phyloP scores from a whole-genome alignment of 2,329 filamentous ascomycete species.

The Penicillium rolfsii region DNA sequence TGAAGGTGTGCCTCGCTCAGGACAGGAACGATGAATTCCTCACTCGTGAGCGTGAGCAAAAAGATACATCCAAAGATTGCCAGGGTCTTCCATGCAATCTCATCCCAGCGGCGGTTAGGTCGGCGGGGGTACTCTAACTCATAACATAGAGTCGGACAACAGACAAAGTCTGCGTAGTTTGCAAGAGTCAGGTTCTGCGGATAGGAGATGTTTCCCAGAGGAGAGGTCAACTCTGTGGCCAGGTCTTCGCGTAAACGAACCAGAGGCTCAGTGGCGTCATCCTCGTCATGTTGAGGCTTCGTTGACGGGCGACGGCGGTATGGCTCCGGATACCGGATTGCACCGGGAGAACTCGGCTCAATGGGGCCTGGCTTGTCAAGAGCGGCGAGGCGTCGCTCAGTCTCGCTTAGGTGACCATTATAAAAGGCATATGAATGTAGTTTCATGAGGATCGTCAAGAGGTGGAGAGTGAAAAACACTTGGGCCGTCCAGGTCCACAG shows the following conservation, averaged over 20 bases:
- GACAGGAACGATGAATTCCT: constrained; percentile 94
- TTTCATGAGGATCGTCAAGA: constrained; percentile 94
- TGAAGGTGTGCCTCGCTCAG: constrained; percentile 70
- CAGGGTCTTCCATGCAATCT: constrained; percentile 80
- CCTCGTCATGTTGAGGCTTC: constrained; percentile 29
- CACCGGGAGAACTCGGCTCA: constrained; percentile 62
- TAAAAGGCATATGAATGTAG: constrained; percentile 99
- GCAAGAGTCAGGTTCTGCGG: constrained; percentile 80
- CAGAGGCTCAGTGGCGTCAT: constrained; percentile 57
- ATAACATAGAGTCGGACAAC: constrained; percentile 96
- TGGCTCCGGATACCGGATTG: constrained; percentile 73
- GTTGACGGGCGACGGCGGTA: constrained; percentile 36
- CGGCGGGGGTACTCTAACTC: constrained; percentile 94
- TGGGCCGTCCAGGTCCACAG: constrained; percentile 97
- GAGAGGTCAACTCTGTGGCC: constrained; percentile 86
- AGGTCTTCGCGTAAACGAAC: constrained; percentile 79
- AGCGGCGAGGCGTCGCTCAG: constrained; percentile 74
- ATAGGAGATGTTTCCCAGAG: constrained; percentile 86
- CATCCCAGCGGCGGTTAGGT: constrained; percentile 72
- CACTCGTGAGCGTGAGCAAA: constrained; percentile 83
- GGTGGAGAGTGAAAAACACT: constrained; percentile 90
- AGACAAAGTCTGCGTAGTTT: constrained; percentile 85
- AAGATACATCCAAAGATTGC: constrained; percentile 97
- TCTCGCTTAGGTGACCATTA: constrained; percentile 91
- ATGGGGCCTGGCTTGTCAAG: constrained; percentile 75